These are phyloP conservation scores for Inonotus obliquus DNA, from an alignment of 1,284 basidiomycete genomes.

Conservation along the genomic window DNA sequence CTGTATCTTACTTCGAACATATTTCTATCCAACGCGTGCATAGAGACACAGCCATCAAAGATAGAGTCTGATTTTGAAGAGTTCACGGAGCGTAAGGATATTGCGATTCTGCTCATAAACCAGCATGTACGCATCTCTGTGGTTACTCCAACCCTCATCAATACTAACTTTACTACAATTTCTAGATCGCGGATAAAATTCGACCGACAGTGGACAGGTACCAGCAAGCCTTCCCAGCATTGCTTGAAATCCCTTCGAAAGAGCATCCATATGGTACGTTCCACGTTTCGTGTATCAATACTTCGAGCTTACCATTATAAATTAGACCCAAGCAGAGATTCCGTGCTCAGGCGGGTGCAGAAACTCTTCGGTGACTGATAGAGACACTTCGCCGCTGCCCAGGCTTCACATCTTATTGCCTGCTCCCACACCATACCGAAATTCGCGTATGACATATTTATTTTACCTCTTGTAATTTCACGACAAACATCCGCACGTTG, in stretches of 20 bases:
- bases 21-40: background rate
- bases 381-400: background rate
- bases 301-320: conserved; percentile 10
- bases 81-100: conserved; percentile 88
- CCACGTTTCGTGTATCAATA: background rate
- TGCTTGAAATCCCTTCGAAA: conserved; percentile 96
- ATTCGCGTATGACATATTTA: background rate
- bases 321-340: conserved; percentile 94
- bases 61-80: conserved; percentile 91
- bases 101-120: conserved; percentile 94
- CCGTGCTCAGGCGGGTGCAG: conserved; percentile 95
- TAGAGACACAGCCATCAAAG: conserved; percentile 84
- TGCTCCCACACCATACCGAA: background rate
- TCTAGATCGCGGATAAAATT: conserved; percentile 93
- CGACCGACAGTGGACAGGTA: conserved; percentile 93
- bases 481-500: no score
- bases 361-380: conserved; percentile 86
- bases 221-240: conserved; percentile 91
- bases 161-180: background rate
- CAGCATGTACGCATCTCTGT: conserved; percentile 69
- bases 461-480: background rate
- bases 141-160: background rate
- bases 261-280: conserved; percentile 84
- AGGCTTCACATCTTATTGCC: background rate
- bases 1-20: background rate